These are phyloP conservation scores for Puccinia horiana DNA, from an alignment of 1,284 basidiomycete genomes.

Conservation along the genomic window DNA sequence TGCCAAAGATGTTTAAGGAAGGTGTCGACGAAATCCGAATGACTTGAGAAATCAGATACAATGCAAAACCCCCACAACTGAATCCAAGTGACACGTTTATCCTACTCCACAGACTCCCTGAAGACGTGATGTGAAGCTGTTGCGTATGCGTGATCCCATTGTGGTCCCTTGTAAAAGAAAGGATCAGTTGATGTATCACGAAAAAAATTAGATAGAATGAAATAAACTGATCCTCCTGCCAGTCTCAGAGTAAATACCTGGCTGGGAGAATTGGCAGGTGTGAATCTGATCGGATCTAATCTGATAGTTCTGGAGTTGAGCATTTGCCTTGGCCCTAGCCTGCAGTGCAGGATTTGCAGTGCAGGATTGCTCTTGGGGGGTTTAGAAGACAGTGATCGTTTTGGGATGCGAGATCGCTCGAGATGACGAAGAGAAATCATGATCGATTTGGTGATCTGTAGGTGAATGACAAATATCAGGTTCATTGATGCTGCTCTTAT, in stretches of 20 bases:
- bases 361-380: constrained; percentile 48
- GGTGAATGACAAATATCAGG: constrained; percentile 11
- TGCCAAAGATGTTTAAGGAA: not conserved
- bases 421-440: constrained; percentile 14
- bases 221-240: constrained; percentile 27
- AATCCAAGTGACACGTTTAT: constrained; percentile 15
- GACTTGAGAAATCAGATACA: constrained; percentile 14
- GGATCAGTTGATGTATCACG: not conserved
- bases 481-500: constrained; percentile 20
- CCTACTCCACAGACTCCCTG: constrained; percentile 8
- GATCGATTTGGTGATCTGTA: not conserved
- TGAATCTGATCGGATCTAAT: constrained; percentile 5
- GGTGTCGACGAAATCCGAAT: not conserved
- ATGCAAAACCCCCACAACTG: constrained; percentile 6
- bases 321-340: constrained; percentile 17
- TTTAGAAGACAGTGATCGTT: constrained; percentile 13
- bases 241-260: not conserved
- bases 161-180: constrained; percentile 19
- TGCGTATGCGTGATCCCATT: constrained; percentile 41
- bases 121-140: constrained; percentile 33
- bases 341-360: too few species aligned
- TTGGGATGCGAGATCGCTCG: not conserved
- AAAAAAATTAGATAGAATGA: too few species aligned
- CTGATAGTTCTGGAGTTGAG: not conserved
- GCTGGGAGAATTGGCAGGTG: not conserved